Base-by-base conservation (phyloP, 352 stramenopile species). In the Globisporangium lucens region DNA sequence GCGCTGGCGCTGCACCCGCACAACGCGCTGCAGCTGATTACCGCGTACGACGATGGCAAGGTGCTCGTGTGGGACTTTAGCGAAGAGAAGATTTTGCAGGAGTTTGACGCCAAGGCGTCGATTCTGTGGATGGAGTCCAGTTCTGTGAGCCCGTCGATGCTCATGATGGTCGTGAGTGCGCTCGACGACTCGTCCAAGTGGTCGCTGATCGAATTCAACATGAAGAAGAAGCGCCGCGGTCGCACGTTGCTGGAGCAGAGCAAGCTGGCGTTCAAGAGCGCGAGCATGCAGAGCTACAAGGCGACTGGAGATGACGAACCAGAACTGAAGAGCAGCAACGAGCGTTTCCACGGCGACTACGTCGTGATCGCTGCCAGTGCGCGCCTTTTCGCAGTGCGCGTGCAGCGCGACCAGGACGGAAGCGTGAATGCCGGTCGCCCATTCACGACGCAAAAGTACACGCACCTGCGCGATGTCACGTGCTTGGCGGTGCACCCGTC, bases 41-140 rank as follows among this genome's bases (percentile, higher is more conserved):
- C 78, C 13, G 78, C 80, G 20, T 94, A 93, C 59, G 75, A 76
- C 24, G 84, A 95, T 69, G 78, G 83, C 65, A 73, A 79, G 58
- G 69, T 94, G 38, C 29, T 90, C 6, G 63, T 92, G 8, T 95
- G 85, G 85, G 87, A 95, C 71, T 89, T 93, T 59, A 76, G 82
- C 22, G 80, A 91, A 15, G 83, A 91, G 63, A 90, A 87, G 64
- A 65, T 81, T 46, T 56, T 92, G 35, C 69, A 89, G 43, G 74
- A 86, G 67, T 71, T 89, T 61, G 70, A 85, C 49, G 73, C 71
- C 24, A 77, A 79, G 43, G 74, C 66, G 22, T 74, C 75, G 2
- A 73, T 92, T 17, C 65, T 89, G 12, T 95, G 87, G 87, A 90
- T 95, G 79, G 79, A 74, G 12, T 80, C 79, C 6, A 93, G 83